These are phyloP conservation scores for Komagataella kurtzmanii DNA, from an alignment of 805 yeast species.

Conservation along the genomic window DNA sequence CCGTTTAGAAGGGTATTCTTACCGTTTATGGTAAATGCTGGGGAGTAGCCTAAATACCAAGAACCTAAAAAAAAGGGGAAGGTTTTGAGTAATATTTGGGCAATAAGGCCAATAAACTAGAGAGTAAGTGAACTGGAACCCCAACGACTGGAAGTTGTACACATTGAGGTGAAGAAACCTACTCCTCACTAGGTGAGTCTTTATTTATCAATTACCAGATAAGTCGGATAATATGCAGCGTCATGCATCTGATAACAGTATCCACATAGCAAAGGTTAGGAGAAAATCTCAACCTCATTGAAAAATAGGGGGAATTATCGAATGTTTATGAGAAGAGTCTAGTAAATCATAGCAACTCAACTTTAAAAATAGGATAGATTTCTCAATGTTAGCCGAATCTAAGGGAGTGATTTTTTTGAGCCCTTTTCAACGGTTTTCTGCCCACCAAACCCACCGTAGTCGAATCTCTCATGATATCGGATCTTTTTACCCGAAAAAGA, in stretches of 20 bases:
- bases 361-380: not conserved
- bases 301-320: not conserved
- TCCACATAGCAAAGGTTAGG: not conserved
- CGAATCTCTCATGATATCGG: not conserved
- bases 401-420: not conserved
- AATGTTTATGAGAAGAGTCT: not conserved
- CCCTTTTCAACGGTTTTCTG: not conserved
- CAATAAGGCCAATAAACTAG: not conserved
- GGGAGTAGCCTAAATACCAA: not conserved
- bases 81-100: no score
- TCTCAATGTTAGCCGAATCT: not conserved
- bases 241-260: not conserved
- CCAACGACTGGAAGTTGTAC: not conserved
- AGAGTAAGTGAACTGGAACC: not conserved
- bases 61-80: not conserved
- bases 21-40: not conserved
- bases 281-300: not conserved
- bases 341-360: not conserved
- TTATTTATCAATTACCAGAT: not conserved
- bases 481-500: not conserved
- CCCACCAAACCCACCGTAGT: not conserved
- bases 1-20: not conserved
- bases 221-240: not conserved
- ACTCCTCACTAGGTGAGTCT: not conserved
- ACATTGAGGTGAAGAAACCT: not conserved